Conservation (phyloP, 495 filamentous ascomycete species). For the Talaromyces thailandensis region DNA sequence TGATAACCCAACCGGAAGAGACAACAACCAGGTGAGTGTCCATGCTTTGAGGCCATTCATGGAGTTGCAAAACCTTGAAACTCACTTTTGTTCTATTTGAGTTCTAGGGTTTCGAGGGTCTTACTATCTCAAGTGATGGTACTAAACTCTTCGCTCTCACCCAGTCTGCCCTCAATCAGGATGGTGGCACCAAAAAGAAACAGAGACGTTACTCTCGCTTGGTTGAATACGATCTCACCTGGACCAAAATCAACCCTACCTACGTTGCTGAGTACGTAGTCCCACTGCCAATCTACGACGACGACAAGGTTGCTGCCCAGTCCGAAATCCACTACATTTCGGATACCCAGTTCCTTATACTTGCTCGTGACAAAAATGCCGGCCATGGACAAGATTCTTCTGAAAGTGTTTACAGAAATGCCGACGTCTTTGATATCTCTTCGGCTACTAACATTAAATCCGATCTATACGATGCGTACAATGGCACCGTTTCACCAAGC, state of each 20-base stretch:
- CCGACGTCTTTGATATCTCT: slow-evolving; percentile 62
- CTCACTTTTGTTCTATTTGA: background rate
- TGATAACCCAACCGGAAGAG: slow-evolving; percentile 54
- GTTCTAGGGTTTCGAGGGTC: slow-evolving; percentile 61
- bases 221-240: slow-evolving; percentile 52
- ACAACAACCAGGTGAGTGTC: slow-evolving; percentile 45
- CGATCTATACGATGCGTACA: slow-evolving; percentile 39
- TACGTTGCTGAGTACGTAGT: slow-evolving; percentile 62
- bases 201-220: slow-evolving; percentile 48
- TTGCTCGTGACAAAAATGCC: slow-evolving; percentile 55
- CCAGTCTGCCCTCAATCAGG: slow-evolving; percentile 58
- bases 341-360: slow-evolving; percentile 55
- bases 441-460: slow-evolving; percentile 59
- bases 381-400: slow-evolving; percentile 49
- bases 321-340: slow-evolving; percentile 63
- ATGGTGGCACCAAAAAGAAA: slow-evolving; percentile 50
- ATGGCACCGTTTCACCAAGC: slow-evolving; percentile 37
- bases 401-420: slow-evolving; percentile 58
- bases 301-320: slow-evolving; percentile 51
- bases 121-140: slow-evolving; percentile 56
- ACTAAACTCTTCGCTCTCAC: slow-evolving; percentile 58
- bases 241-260: slow-evolving; percentile 15
- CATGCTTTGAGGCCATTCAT: background rate
- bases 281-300: slow-evolving; percentile 49
- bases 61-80: background rate